Base-by-base conservation (phyloP, 345 rosid species). In the Lenwebbia sp. region DNA sequence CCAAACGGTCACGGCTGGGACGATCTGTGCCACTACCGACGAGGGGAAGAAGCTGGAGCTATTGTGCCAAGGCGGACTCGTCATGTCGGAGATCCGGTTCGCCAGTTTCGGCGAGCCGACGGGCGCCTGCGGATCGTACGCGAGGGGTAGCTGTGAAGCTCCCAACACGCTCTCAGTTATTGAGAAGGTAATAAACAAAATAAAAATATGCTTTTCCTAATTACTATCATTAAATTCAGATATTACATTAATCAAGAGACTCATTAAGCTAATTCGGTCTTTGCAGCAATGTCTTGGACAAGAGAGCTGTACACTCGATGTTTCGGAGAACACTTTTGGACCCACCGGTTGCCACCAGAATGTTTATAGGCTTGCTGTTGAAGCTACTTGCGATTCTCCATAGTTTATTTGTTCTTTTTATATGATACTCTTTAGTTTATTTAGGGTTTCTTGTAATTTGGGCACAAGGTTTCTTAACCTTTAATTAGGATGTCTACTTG, bases 51-150 rank as follows among this genome's bases (percentile, higher is more conserved):
- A 84, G 6, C 54, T 93, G 70, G 89, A 89, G 37, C 53, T 93
- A 10, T 85, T 90, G 19, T 93, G 95, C 89, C 90, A 91, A n/a
- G 87, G 86, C 13, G 75, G 83, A 26, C 51, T 70, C 1, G 65
- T 30, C 6, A 88, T 92, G 82, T 87, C 90, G 0, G 54, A 85
- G 4, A 88, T 93, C 47, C 75, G 58, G 56, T 92, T 91, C 86
- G 93, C 94, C 5, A 92, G 95, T 86, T 93, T 86, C 70, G 95
- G 95, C 12, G 54, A 76, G 28, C 91, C 92, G 5, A 13, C 10
- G 6, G 92, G 93, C 15, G 15, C 81, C 2, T 92, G 93, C 13
- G 89, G 91, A 5, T 81, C 87, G 21, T 92, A 86, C 58, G 52
- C 23, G 26, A 19, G 44, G 12, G 91, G 89, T 19, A 6, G 78